Evolutionary conservation across 352 stramenopile species (phyloP), one percentile per base, ranked within the genome.

Genomic region (Phytophthora tubulina): DNA sequence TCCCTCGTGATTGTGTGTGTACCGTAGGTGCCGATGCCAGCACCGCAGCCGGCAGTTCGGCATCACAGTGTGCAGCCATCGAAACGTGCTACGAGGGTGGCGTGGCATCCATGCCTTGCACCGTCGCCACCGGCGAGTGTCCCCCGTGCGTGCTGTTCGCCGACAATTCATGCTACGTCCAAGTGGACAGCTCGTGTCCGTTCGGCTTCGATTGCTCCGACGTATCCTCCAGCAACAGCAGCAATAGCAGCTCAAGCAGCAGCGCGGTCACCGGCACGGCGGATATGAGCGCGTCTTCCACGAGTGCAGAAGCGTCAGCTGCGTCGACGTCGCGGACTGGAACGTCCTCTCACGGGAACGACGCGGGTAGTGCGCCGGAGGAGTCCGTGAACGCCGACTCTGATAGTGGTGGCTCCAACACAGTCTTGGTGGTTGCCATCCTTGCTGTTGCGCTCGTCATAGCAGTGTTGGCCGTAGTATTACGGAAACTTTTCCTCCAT

Each of bases 381-480:
- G 44, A 49, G 32, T 58, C 66, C 3, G 45, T 30, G 21, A 35
- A 35, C n/a, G 53, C 49, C 15, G 58, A 72, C 32, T 52, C 30
- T 0, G 46, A 55, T 44, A 67, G 41, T 17, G 66, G 17, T 11
- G 48, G 53, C 15, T 85, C 64, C 0, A 74, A 85, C 68, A 85
- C 85, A 65, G 82, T 72, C n/a, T 63, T 89, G 33, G 74, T 91
- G 38, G 88, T 91, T 44, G 83, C 75, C 31, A 91, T 91, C 57
- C 80, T 89, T 31, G 80, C 81, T 7, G 83, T 82, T 6, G 81
- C 83, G 10, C 75, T 89, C 31, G 79, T 78, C 21, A 66, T 91
- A 7, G 86, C 81, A 44, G 73, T 82, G 6, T 75, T 91, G 15
- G 81, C 70, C 2, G 72, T 91, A 2, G 86, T 87, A 41, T 85